Evolutionary conservation across 1,139 yeast species (phyloP), one percentile per base, ranked within the genome.

Genomic region (Kodamaea derodonti): DNA sequence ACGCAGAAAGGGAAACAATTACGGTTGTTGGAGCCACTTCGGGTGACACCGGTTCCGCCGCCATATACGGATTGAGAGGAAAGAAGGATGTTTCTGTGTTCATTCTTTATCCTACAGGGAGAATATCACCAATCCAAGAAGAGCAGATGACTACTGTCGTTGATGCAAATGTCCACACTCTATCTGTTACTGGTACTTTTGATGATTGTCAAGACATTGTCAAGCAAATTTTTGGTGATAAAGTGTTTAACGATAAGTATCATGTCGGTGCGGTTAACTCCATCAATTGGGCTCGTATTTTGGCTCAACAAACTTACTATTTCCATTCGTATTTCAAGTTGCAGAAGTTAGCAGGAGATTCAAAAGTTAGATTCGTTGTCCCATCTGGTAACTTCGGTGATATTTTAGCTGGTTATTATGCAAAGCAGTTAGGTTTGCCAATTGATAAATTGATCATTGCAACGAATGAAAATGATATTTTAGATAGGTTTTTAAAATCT

Each of bases 1-100:
- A 67, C 17, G 72, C 65, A 22, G 72, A 72, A 37, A 75, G 94
- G 53, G 94, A 87, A 49, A 76, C 78, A 42, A 73, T 92, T 51
- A 92, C 99, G 26, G 98, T 92, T 46, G 96, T 92, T 40, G 99
- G 99, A 51, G 99, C 99, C 29, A 92, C 99, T 18, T 85, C 95
- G 35, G 99, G 99, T 52, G 99, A 92, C 57, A 92, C 99, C 31
- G 99, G 99, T 35, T 85, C 96, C 32, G 99, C 99, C 35, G 98
- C 99, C 42, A 92, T 92, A 47, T 92, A 92, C 64, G 99, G 99
- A 38, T 75, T 92, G 49, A 77, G 98, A 65, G 95, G 95, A 57
- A 92, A 92, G 67, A 84, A 88, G 63, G 97, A 94, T 58, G 96
- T 92, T 20, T 84, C 95, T 27, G 98, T 92, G 22, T 94, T 92